A percentile compares a stretch with the other conserved stretches of the same genome.
These are phyloP conservation scores for Candida oleophila DNA, from an alignment of 805 yeast species.

Conservation along the genomic window DNA sequence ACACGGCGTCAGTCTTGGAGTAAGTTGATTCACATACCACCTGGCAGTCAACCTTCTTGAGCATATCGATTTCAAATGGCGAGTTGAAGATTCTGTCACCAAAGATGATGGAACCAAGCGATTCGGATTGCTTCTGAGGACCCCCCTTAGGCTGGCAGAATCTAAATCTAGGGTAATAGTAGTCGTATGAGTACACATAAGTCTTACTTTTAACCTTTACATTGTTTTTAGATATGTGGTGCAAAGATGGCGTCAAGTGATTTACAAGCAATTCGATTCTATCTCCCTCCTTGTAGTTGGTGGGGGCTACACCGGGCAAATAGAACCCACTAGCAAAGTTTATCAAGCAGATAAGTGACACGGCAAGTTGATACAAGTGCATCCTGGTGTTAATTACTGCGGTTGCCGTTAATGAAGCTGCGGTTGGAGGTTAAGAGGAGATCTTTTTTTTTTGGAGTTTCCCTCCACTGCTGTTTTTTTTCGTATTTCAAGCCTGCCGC, in stretches of 20 bases:
- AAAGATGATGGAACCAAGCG: conserved; percentile 87
- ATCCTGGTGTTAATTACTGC: too few relatives aligned
- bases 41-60: conserved; percentile 66
- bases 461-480: background rate
- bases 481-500: background rate
- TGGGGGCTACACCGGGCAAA: conserved; percentile 95
- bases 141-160: conserved; percentile 78
- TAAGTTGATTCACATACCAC: conserved; percentile 63
- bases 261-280: conserved; percentile 78
- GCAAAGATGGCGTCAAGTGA: conserved; percentile 79
- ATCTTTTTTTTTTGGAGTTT: background rate
- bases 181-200: conserved; percentile 71
- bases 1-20: conserved; percentile 64
- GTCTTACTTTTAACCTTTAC: conserved; percentile 42
- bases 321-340: conserved; percentile 59
- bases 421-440: background rate
- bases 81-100: conserved; percentile 96
- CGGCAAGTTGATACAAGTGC: conserved; percentile 14
- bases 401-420: background rate
- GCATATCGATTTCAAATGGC: conserved; percentile 80
- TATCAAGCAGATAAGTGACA: conserved; percentile 17
- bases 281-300: conserved; percentile 76
- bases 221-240: conserved; percentile 24
- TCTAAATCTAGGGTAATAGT: conserved; percentile 79
- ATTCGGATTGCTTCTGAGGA: conserved; percentile 73